A percentile compares a stretch with the other conserved stretches of the same genome.
Evolutionary conservation across 257 asterid genomes (phyloP).

Genomic region (Leonotis leonurus): DNA sequence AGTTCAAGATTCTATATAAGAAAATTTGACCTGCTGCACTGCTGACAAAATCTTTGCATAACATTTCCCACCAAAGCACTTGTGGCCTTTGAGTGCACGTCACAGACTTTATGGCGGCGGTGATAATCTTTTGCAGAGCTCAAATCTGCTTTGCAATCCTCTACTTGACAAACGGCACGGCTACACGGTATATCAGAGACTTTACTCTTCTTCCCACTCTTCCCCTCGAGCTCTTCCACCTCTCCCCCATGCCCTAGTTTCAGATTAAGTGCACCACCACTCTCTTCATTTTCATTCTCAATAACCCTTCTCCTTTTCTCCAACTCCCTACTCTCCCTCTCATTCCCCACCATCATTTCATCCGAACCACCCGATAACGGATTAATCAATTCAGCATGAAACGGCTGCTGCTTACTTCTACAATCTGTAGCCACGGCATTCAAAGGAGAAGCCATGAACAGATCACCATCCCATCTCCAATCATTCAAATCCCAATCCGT

Average conservation of each 20-base stretch:
- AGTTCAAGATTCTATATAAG: neutral
- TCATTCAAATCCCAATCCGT: slow-evolving; percentile 82
- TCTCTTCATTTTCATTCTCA: slow-evolving; percentile 38
- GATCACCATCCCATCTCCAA: slow-evolving; percentile 95
- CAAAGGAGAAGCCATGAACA: slow-evolving; percentile 50
- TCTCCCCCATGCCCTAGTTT: slow-evolving; percentile 65
- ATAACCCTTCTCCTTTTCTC: slow-evolving; percentile 61
- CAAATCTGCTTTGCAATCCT: slow-evolving; percentile 77
- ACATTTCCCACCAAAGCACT: slow-evolving; percentile 66
- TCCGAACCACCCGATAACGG: slow-evolving; percentile 27
- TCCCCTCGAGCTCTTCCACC: slow-evolving; percentile 38
- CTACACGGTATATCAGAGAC: slow-evolving; percentile 32
- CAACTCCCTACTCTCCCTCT: slow-evolving; percentile 49
- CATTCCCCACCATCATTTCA: slow-evolving; percentile 31
- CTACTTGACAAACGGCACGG: slow-evolving; percentile 75
- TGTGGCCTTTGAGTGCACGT: slow-evolving; percentile 73
- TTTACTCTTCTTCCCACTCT: slow-evolving; percentile 69
- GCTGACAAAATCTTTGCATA: slow-evolving; percentile 92
- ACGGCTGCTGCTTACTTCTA: slow-evolving; percentile 50
- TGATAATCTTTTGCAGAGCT: slow-evolving; percentile 79
- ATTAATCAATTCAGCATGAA: slow-evolving; percentile 39
- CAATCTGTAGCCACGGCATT: slow-evolving; percentile 50
- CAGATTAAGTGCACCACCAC: slow-evolving; percentile 50
- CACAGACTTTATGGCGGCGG: slow-evolving; percentile 86
- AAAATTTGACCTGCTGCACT: slow-evolving; percentile 75